Conservation (phyloP, 768 basidiomycete genomes). For the Tylopilus plumbeoviolaceoides region DNA sequence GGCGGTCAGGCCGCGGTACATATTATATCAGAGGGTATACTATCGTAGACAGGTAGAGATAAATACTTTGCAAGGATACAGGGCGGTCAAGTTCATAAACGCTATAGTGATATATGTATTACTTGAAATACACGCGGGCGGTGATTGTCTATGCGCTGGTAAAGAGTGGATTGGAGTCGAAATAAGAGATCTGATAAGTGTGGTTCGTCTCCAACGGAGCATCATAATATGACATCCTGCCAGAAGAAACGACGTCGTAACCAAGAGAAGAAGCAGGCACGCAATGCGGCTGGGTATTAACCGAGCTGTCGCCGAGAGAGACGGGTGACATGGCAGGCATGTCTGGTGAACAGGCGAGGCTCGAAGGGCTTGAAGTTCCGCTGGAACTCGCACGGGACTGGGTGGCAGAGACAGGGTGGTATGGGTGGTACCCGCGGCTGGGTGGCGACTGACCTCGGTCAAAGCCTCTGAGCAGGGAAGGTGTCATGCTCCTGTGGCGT, state of each 20-base stretch:
- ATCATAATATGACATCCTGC: constrained; percentile 27
- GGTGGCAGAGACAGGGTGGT: constrained; percentile 31
- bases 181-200: constrained; percentile 17
- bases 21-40: constrained; percentile 15
- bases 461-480: constrained; percentile 51
- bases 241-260: constrained; percentile 23
- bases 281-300: constrained; percentile 20
- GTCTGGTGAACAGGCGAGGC: constrained; percentile 28
- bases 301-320: constrained; percentile 11
- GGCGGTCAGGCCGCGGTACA: constrained; percentile 15
- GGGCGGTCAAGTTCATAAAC: constrained; percentile 13
- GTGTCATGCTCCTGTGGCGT: constrained; percentile 75
- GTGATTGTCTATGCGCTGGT: constrained; percentile 19
- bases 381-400: constrained; percentile 30
- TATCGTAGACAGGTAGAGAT: constrained; percentile 13
- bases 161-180: constrained; percentile 23
- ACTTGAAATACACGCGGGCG: constrained; percentile 2
- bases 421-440: constrained; percentile 55
- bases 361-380: constrained; percentile 28
- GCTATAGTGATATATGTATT: constrained; percentile 14
- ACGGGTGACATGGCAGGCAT: constrained; percentile 20
- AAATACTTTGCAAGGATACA: constrained; percentile 28
- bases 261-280: constrained; percentile 16
- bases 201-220: constrained; percentile 21
- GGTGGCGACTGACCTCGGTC: constrained; percentile 46